phyloP scores from a whole-genome alignment of 495 filamentous ascomycete genomes.

The Bathelium albidoporum region DNA sequence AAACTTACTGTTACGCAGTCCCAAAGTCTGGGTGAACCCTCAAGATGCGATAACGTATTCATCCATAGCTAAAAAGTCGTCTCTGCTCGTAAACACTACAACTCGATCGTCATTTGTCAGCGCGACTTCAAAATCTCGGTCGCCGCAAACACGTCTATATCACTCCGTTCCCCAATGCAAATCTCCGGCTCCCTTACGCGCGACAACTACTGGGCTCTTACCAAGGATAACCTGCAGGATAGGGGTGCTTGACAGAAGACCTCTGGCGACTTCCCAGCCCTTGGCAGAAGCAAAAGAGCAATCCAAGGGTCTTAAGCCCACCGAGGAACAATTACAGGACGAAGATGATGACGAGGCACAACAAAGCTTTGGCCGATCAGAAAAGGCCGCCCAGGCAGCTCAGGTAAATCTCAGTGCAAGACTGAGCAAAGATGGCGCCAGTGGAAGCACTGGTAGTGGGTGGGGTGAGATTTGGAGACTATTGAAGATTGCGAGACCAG shows the following conservation, averaged over 20 bases:
- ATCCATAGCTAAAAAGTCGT: background rate
- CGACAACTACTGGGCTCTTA: background rate
- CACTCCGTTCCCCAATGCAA: background rate
- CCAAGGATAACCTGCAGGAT: background rate
- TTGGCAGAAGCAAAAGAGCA: background rate
- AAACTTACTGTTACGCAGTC: background rate
- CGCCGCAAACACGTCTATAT: background rate
- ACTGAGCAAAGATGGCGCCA: slow-evolving; percentile 67
- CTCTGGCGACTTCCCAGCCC: background rate
- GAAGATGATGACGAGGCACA: slow-evolving; percentile 41
- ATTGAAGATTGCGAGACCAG: slow-evolving; percentile 78
- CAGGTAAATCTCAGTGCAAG: slow-evolving; percentile 82
- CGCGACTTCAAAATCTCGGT: background rate
- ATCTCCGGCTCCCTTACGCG: background rate
- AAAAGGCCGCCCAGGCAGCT: slow-evolving; percentile 77
- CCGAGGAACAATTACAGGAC: slow-evolving; percentile 13
- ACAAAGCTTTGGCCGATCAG: slow-evolving; percentile 54
- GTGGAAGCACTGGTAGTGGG: slow-evolving; percentile 42
- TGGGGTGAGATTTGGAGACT: slow-evolving; percentile 74
- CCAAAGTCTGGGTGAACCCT: background rate
- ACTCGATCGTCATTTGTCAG: background rate
- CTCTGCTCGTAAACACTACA: background rate
- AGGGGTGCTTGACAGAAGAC: background rate
- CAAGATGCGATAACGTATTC: background rate
- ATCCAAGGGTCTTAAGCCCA: background rate